These are phyloP conservation scores for Chloranthus sessilifolius DNA, from an alignment of 164 flowering plant species.

Conservation along the genomic window DNA sequence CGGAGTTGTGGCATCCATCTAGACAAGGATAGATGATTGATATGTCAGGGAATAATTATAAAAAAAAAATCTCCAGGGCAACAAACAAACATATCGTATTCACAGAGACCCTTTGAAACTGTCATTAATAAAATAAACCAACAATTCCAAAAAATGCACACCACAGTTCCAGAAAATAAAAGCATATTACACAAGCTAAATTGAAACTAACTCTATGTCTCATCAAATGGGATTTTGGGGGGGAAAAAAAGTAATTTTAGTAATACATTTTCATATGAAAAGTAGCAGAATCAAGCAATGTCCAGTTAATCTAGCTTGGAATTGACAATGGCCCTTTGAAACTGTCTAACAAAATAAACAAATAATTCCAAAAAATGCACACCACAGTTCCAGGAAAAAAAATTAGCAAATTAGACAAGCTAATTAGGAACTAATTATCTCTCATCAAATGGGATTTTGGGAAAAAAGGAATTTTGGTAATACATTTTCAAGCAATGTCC, in stretches of 20 bases:
- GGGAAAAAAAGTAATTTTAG: too few species aligned
- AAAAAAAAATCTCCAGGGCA: background rate
- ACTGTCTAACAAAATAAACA: background rate
- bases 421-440: too few species aligned
- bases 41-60: background rate
- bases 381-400: background rate
- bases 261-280: too few species aligned
- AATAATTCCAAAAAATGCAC: background rate
- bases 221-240: too few species aligned
- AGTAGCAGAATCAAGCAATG: too few species aligned
- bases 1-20: constrained; percentile 64
- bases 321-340: background rate
- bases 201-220: too few species aligned
- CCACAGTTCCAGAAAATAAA: background rate
- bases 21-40: too few species aligned
- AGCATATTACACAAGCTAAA: background rate
- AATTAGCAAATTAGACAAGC: background rate
- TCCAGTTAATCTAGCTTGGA: too few species aligned
- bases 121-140: background rate
- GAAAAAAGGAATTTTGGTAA: too few species aligned
- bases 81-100: too few species aligned
- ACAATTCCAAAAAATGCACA: background rate
- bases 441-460: too few species aligned
- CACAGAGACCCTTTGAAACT: background rate
- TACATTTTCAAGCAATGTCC: too few species aligned